A percentile compares a stretch with the other conserved stretches of the same genome.
Conservation (phyloP, 177 flowering plant genomes). For the Telopea speciosissima region DNA sequence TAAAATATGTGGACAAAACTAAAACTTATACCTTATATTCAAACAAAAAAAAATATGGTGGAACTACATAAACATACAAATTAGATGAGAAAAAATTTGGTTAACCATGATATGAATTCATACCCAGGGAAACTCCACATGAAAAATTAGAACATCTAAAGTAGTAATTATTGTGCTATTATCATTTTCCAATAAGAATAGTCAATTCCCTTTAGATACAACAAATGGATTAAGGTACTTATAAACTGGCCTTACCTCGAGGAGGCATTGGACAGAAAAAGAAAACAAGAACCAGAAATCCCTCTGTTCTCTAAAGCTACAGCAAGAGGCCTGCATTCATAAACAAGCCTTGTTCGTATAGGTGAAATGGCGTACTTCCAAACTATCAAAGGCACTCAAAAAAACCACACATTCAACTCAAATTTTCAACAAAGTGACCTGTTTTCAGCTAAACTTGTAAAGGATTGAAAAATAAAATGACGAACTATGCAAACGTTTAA, state of each 20-base stretch:
- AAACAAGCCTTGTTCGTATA: not conserved
- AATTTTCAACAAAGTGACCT: not conserved
- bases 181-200: not conserved
- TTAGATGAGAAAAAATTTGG: not conserved
- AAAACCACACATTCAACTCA: not conserved
- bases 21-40: too few relatives aligned
- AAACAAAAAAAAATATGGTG: not conserved
- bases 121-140: not conserved
- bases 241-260: constrained; percentile 15
- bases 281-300: constrained; percentile 11
- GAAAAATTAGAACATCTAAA: not conserved
- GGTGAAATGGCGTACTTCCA: not conserved
- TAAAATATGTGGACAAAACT: not conserved
- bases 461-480: not conserved
- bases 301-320: constrained; percentile 16
- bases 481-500: not conserved
- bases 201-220: not conserved
- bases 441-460: not conserved
- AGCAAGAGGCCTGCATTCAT: constrained; percentile 18
- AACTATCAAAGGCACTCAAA: too few relatives aligned
- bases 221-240: not conserved
- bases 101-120: not conserved
- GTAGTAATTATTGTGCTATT: too few relatives aligned
- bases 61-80: not conserved
- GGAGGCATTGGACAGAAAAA: constrained; percentile 15